phyloP scores from a whole-genome alignment of 2,329 filamentous ascomycete genomes.

The Diplodia intermedia region DNA sequence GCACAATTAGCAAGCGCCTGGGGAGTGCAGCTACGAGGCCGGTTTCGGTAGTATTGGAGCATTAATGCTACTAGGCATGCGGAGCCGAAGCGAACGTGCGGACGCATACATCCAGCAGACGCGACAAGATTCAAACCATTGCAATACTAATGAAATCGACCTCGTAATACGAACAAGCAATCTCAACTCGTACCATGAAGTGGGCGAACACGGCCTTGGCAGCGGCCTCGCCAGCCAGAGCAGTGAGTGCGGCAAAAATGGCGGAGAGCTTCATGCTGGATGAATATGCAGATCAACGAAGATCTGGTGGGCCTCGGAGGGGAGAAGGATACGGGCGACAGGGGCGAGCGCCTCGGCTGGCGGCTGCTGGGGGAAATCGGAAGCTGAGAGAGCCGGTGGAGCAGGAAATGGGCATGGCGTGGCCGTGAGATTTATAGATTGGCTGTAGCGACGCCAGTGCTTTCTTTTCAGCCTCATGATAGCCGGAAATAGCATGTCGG shows the following conservation, averaged over 20 bases:
- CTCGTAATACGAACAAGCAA: neutral
- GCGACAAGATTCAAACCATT: too few species aligned
- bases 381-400: conserved; percentile 13
- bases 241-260: conserved; percentile 23
- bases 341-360: neutral
- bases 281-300: neutral
- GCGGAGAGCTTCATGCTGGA: conserved; percentile 17
- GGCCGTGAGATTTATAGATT: neutral
- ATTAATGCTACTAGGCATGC: too few species aligned
- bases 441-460: neutral
- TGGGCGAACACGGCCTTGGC: conserved; percentile 30
- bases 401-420: neutral
- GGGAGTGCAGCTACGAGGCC: neutral
- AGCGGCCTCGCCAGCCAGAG: conserved; percentile 13
- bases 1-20: neutral
- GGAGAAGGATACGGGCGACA: neutral
- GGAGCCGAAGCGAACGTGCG: too few species aligned
- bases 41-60: too few species aligned
- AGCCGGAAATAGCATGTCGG: conserved; percentile 11
- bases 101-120: too few species aligned
- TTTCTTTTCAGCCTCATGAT: conserved; percentile 5
- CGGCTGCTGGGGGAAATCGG: neutral
- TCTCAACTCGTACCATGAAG: conserved; percentile 20
- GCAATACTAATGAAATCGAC: too few species aligned
- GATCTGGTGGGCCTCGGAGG: neutral